A percentile compares a stretch with the other conserved stretches of the same genome.
Conservation (phyloP, 2,329 filamentous ascomycete species). For the Aspergillus proliferans region DNA sequence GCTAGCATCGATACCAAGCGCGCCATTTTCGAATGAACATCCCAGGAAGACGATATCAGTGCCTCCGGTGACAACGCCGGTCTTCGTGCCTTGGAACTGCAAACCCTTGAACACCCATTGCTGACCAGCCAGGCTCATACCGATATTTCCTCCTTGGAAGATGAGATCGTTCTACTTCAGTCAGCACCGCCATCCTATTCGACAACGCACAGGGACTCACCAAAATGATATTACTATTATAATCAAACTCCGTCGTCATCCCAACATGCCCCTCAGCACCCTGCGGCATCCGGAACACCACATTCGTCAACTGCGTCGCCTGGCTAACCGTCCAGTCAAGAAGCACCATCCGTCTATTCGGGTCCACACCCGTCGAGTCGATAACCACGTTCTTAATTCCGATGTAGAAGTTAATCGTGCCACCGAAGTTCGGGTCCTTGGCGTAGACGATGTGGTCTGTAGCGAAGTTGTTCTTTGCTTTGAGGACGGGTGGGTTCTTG, state of each 20-base stretch:
- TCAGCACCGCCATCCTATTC: conserved; percentile 1
- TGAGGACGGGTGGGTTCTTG: conserved; percentile 44
- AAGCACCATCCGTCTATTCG: conserved; percentile 21
- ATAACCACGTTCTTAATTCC: conserved; percentile 34
- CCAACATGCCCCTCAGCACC: conserved; percentile 28
- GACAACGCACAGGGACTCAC: conserved; percentile 15
- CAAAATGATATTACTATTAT: conserved; percentile 21
- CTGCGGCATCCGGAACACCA: conserved; percentile 32
- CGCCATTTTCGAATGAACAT: conserved; percentile 17
- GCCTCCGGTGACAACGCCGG: conserved; percentile 41
- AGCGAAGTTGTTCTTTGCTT: conserved; percentile 46
- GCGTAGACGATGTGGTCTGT: conserved; percentile 53
- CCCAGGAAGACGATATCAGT: conserved; percentile 22
- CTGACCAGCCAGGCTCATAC: conserved; percentile 27
- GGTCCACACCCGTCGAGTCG: conserved; percentile 28
- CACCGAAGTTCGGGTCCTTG: conserved; percentile 26
- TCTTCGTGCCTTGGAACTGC: conserved; percentile 56
- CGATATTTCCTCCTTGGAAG: conserved; percentile 24
- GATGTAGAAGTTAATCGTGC: conserved; percentile 32
- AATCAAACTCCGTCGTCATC: conserved; percentile 25
- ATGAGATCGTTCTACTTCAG: conserved; percentile 16
- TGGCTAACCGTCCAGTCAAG: conserved; percentile 37
- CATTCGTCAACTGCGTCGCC: conserved; percentile 33
- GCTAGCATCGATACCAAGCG: conserved; percentile 19
- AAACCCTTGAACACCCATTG: conserved; percentile 40